Percentiles rank a stretch among this genome's conserved stretches.
Conservation (phyloP, 192 early-diverging fungal genomes). For the Radiomyces spectabilis region DNA sequence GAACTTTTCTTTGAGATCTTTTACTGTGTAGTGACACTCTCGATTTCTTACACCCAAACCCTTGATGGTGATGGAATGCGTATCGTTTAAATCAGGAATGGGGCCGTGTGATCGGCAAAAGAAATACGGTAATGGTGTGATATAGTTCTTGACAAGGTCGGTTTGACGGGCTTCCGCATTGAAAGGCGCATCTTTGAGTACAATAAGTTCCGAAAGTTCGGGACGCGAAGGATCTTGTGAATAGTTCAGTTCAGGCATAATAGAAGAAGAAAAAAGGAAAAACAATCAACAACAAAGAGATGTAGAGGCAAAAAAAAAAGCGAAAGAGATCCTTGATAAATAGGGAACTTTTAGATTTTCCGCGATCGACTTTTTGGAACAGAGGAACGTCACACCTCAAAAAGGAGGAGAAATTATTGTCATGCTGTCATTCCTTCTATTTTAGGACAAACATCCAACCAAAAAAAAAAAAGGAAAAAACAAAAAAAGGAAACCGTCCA, state of each 20-base stretch:
- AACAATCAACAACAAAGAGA: background rate
- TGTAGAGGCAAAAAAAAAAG: slow-evolving; percentile 2
- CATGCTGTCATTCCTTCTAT: no score
- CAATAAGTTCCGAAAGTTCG: slow-evolving; percentile 47
- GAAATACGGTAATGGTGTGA: slow-evolving; percentile 71
- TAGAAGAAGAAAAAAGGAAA: background rate
- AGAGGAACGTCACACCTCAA: no score
- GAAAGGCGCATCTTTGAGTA: slow-evolving; percentile 66
- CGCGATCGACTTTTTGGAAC: background rate
- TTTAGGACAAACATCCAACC: background rate
- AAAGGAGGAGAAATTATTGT: no score
- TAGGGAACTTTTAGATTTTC: background rate
- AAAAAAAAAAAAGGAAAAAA: slow-evolving; percentile 2
- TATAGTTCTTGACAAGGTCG: slow-evolving; percentile 50
- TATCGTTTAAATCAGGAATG: slow-evolving; percentile 61
- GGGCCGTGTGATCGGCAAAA: slow-evolving; percentile 89
- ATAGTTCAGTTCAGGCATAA: slow-evolving; percentile 37
- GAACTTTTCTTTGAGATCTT: slow-evolving; percentile 43
- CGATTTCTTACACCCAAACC: slow-evolving; percentile 9
- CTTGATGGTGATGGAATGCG: slow-evolving; percentile 56
- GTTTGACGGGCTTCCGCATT: slow-evolving; percentile 76
- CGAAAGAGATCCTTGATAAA: background rate
- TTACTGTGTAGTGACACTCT: slow-evolving; percentile 22
- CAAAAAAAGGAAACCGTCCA: background rate
- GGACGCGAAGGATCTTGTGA: slow-evolving; percentile 65